Evolutionary conservation across 305 asterid species (phyloP).

Genomic region (Vinca major): DNA sequence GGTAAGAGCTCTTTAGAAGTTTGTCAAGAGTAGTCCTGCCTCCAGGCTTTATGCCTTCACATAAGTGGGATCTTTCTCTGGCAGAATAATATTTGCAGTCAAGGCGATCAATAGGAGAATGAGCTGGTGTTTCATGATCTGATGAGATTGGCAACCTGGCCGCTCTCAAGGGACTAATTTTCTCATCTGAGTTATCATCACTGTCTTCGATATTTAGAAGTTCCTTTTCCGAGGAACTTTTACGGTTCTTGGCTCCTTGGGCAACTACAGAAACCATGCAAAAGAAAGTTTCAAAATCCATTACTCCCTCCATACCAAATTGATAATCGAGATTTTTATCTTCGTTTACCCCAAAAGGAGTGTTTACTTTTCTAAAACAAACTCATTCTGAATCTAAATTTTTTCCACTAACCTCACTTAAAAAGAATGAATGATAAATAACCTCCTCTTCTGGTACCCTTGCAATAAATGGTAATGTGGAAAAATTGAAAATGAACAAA

Average conservation of each 20-base stretch:
- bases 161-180: constrained; percentile 17
- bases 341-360: background rate
- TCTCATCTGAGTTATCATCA: constrained; percentile 23
- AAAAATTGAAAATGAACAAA: background rate
- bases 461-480: background rate
- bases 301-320: background rate
- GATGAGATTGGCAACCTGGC: constrained; percentile 19
- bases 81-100: constrained; percentile 15
- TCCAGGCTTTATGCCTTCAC: constrained; percentile 25
- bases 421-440: background rate
- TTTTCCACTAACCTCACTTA: background rate
- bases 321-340: background rate
- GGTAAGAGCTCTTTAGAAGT: constrained; percentile 22
- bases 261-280: constrained; percentile 28
- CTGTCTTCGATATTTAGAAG: constrained; percentile 27
- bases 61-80: constrained; percentile 23
- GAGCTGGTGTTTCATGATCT: constrained; percentile 16
- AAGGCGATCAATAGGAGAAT: constrained; percentile 20
- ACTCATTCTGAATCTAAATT: background rate
- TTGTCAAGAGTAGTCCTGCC: constrained; percentile 23
- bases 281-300: background rate
- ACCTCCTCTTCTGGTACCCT: background rate
- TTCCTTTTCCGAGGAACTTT: constrained; percentile 20
- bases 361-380: background rate
- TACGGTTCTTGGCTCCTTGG: constrained; percentile 19